Evolutionary conservation across 306 rosid species (phyloP).

Genomic region (Corylus americana): DNA sequence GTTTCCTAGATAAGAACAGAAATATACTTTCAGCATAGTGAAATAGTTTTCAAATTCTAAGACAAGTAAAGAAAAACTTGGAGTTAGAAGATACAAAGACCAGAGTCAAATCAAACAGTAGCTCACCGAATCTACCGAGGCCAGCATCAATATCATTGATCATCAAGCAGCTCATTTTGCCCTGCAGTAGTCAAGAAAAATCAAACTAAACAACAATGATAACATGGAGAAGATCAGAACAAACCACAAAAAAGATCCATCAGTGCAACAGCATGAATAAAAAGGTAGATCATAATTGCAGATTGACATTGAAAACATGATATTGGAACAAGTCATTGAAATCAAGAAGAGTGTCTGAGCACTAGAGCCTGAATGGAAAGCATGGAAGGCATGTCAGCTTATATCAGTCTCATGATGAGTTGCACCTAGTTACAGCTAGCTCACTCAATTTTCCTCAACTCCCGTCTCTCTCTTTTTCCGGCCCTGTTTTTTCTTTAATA

Average conservation of each 20-base stretch:
- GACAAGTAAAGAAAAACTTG: conserved; percentile 6
- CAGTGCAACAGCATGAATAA: background rate
- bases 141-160: conserved; percentile 97
- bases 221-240: background rate
- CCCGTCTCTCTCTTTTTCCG: background rate
- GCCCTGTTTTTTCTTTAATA: background rate
- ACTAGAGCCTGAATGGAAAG: background rate
- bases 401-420: background rate
- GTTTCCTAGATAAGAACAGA: conserved; percentile 51
- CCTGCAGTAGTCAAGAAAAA: conserved; percentile 51
- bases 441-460: background rate
- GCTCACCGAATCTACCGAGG: conserved; percentile 94
- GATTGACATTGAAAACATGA: background rate
- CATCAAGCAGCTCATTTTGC: conserved; percentile 97
- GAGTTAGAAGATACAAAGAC: conserved; percentile 14
- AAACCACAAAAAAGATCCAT: background rate
- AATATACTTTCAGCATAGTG: conserved; percentile 15
- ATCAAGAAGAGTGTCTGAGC: background rate
- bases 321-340: background rate
- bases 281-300: background rate
- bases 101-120: conserved; percentile 15
- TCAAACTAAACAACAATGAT: conserved; percentile 13
- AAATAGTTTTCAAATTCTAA: conserved; percentile 13
- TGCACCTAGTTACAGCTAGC: background rate
- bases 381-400: background rate